phyloP scores from a whole-genome alignment of 1,284 basidiomycete species.

The Xerocomus minutiporus region DNA sequence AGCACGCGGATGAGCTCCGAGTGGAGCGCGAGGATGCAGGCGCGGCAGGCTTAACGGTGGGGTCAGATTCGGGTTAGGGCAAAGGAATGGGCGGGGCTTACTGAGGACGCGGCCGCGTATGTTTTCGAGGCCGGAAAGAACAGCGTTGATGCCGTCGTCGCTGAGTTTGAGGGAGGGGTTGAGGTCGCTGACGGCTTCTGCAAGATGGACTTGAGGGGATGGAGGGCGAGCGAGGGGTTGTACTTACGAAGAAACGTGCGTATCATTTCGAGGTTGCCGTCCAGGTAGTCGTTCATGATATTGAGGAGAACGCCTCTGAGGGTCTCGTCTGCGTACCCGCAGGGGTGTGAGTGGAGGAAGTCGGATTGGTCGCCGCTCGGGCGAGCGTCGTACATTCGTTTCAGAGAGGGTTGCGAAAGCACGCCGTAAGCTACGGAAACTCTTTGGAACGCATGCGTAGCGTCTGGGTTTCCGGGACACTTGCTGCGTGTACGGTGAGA shows the following conservation, averaged over 20 bases:
- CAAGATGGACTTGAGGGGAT: too few relatives aligned
- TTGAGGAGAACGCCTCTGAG: constrained; percentile 69
- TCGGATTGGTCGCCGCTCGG: constrained; percentile 46
- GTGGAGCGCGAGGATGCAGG: constrained; percentile 71
- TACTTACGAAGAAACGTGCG: constrained; percentile 67
- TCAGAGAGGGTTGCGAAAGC: constrained; percentile 66
- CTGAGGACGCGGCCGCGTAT: constrained; percentile 67
- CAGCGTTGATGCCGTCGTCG: constrained; percentile 67
- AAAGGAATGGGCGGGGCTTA: constrained; percentile 32
- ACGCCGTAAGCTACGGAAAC: constrained; percentile 80
- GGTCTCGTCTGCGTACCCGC: constrained; percentile 66
- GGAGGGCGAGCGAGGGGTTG: background rate
- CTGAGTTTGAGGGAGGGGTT: constrained; percentile 65
- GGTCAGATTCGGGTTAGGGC: background rate
- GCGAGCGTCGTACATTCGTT: constrained; percentile 64
- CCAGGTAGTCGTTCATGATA: constrained; percentile 76
- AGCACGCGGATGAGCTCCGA: constrained; percentile 68
- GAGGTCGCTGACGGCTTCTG: constrained; percentile 60
- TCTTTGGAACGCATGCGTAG: constrained; percentile 81
- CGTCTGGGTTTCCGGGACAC: constrained; percentile 70
- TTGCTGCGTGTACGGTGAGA: constrained; percentile 47
- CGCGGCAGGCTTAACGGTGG: constrained; percentile 58
- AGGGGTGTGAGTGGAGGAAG: constrained; percentile 48
- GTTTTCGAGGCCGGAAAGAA: constrained; percentile 57
- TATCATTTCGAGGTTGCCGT: constrained; percentile 80